Evolutionary conservation across 306 rosid genomes (phyloP), one percentile per base, ranked within the genome.

Genomic region (Mimosa bimucronata): DNA sequence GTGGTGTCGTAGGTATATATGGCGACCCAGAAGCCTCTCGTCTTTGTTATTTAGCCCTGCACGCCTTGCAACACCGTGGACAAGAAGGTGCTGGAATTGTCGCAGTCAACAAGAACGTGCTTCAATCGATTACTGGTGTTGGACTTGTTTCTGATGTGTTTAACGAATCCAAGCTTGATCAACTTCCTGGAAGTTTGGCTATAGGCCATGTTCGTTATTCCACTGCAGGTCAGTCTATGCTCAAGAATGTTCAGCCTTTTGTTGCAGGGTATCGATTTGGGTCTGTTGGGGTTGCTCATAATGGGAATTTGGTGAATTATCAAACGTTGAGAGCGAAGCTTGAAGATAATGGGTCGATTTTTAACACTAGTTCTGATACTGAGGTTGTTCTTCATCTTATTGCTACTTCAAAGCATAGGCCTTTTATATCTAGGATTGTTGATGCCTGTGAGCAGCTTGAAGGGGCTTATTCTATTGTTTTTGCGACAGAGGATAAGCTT

Each of bases 41-140:
- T 1, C 91, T 96, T 26, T 89, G 93, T 50, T 93, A 91, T 41
- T 72, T 96, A 12, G 98, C 97, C 6, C 97, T 96, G 18, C 99
- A 96, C 53, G 91, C 99, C 1, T 97, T 96, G 16, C 99, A 96
- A 58, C 99, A 96, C 48, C 98, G 97, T 2, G 99, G 99, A 15
- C 99, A 96, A 46, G 99, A 93, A 83, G 98, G 99, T 1, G 98
- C 98, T 0, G 98, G 97, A 3, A 96, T 96, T 18, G 97, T 96
- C 4, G 64, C 98, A 1, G 97, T 91, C 3, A 19, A 90, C 25
- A 71, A 90, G 40, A 83, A 88, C 87, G 87, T 93, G 0, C 89
- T 93, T 26, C 97, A 96, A 21, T 90, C 97, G 8, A 60, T 96
- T 1, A 93, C 98, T 26, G 97, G 97, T 1, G 93, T 93, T 0